These are phyloP conservation scores for Aspergillus hortae DNA, from an alignment of 2,329 filamentous ascomycete genomes.

Conservation along the genomic window DNA sequence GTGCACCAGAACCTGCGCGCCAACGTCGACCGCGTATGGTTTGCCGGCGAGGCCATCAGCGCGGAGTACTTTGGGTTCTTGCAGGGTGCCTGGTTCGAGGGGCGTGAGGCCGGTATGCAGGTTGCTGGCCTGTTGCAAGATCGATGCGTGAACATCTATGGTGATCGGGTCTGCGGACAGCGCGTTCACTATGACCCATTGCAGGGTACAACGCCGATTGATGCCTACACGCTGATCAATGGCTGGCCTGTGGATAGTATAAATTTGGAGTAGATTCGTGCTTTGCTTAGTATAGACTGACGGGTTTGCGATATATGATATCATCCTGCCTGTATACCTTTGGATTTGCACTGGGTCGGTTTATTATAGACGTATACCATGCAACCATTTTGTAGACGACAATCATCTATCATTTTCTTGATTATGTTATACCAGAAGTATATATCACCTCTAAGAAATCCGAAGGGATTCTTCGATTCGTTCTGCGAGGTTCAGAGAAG, in stretches of 20 bases:
- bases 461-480: too few relatives aligned
- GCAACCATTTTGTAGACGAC: too few relatives aligned
- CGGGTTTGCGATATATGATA: not conserved
- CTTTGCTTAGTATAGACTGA: not conserved
- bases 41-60: slow-evolving; percentile 62
- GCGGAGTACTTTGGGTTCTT: slow-evolving; percentile 63
- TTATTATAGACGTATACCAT: too few relatives aligned
- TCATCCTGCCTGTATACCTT: not conserved
- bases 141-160: slow-evolving; percentile 12
- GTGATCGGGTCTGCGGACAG: slow-evolving; percentile 15
- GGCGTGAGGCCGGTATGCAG: slow-evolving; percentile 45
- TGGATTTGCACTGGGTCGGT: too few relatives aligned
- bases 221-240: slow-evolving; percentile 26
- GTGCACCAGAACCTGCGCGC: slow-evolving; percentile 65
- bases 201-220: slow-evolving; percentile 28
- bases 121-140: slow-evolving; percentile 24
- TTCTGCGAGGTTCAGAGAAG: too few relatives aligned
- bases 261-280: slow-evolving; percentile 7
- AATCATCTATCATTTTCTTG: too few relatives aligned
- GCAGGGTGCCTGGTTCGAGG: slow-evolving; percentile 60
- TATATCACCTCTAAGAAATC: too few relatives aligned
- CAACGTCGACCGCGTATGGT: slow-evolving; percentile 59
- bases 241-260: slow-evolving; percentile 29
- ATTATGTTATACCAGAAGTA: too few relatives aligned
- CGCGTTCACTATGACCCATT: slow-evolving; percentile 25